These are phyloP conservation scores for Penstemon barbatus DNA, from an alignment of 257 asterid species.

Conservation along the genomic window DNA sequence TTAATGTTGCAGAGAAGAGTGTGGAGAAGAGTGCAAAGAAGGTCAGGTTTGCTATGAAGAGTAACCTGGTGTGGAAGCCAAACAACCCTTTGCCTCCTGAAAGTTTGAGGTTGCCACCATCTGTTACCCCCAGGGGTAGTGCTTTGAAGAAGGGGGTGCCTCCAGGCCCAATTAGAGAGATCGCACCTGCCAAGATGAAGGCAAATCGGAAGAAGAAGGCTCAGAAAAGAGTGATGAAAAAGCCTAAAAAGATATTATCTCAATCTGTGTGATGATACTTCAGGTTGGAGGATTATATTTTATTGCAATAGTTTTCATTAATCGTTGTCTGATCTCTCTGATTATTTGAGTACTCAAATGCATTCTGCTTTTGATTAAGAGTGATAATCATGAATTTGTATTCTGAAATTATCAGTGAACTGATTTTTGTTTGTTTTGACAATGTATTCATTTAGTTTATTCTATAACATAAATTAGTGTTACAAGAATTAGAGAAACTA, in stretches of 20 bases:
- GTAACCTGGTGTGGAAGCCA: constrained; percentile 90
- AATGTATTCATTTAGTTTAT: constrained; percentile 22
- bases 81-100: constrained; percentile 93
- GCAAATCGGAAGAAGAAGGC: constrained; percentile 52
- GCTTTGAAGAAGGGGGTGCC: constrained; percentile 95
- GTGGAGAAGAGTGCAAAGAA: constrained; percentile 72
- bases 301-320: constrained; percentile 15
- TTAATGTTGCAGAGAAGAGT: constrained; percentile 42
- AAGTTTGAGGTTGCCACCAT: constrained; percentile 83
- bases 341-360: constrained; percentile 16
- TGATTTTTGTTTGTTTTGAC: constrained; percentile 6
- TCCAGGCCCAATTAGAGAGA: constrained; percentile 81
- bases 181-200: constrained; percentile 51
- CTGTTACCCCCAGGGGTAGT: constrained; percentile 91
- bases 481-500: constrained; percentile 13
- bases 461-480: constrained; percentile 10
- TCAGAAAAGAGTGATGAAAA: constrained; percentile 37
- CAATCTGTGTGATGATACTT: constrained; percentile 33
- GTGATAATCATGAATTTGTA: constrained; percentile 21
- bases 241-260: constrained; percentile 35
- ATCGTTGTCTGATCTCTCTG: not conserved
- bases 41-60: constrained; percentile 85
- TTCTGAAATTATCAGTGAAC: constrained; percentile 18
- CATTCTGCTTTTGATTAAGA: constrained; percentile 23
- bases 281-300: constrained; percentile 34